Evolutionary conservation across 441 rosid genomes (phyloP), one percentile per base, ranked within the genome.

Genomic region (Adansonia rubrostipa): DNA sequence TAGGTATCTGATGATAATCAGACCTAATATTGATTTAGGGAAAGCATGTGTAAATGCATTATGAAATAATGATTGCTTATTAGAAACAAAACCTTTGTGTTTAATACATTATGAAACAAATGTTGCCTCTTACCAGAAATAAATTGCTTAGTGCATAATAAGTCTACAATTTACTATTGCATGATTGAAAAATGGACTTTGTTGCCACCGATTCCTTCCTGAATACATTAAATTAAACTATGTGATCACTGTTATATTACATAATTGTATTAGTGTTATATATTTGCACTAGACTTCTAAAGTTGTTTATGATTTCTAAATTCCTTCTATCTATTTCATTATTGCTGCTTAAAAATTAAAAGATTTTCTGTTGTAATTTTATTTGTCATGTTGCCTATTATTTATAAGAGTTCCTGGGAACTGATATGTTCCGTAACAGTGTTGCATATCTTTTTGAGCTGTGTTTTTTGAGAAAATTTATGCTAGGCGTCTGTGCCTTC

Each of bases 111-210:
- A 73, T 17, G 47, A 28, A 40, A 54, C 6, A 36, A 28, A 28
- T 48, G 24, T 9, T 70, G 75, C 42, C 61, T 57, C 9, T 57
- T 73, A 40, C 36, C 33, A 19, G 28, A 40, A 73, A 57, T 57
- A 57, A 24, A 73, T 73, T 11, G 65, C 40, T 19, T 40, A 11
- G 50, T 40, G 13, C 36, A 17, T 73, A 73, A 73, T 22, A 71
- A 28, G 36, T 72, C 64, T 57, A 40, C 61, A 56, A 71, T 53
- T 71, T 53, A 53, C 15, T 71, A 53, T 71, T 54, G 48, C 20
- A 33, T 53, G 24, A 54, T 53, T n/a, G 3, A 11, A 15, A 51
- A 51, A 1, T 33, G 75, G 15, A 0, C 2, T 53, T 71, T 28
- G 1, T 33, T 3, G 15, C 62, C 22, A 4, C 20, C 2, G 3